Conservation (phyloP, 2,329 filamentous ascomycete species). For the Elsinoe ampelina region DNA sequence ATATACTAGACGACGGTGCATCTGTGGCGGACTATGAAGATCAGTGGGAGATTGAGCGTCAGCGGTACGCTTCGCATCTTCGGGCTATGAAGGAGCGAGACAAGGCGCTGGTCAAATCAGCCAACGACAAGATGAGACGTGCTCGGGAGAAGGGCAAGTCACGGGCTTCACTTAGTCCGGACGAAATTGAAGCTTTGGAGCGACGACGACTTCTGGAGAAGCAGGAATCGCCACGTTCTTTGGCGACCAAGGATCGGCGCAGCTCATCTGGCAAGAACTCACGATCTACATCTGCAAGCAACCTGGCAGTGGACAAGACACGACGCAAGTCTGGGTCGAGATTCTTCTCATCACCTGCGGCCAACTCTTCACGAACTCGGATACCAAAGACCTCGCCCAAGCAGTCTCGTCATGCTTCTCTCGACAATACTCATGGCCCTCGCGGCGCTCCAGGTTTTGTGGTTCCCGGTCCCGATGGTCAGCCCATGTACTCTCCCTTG, state of each 20-base stretch:
- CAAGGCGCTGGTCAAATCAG: conserved; percentile 65
- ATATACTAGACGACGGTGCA: conserved; percentile 38
- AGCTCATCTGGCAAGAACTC: conserved; percentile 23
- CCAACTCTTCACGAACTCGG: conserved; percentile 28
- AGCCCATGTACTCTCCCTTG: conserved; percentile 34
- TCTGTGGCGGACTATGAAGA: conserved; percentile 42
- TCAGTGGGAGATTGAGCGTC: conserved; percentile 27
- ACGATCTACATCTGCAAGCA: conserved; percentile 29
- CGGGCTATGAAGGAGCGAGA: conserved; percentile 56
- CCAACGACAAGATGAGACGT: conserved; percentile 68
- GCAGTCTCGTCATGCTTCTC: conserved; percentile 18
- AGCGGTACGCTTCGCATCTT: conserved; percentile 37
- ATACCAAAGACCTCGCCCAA: conserved; percentile 21
- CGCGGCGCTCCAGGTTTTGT: conserved; percentile 37
- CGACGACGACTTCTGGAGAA: conserved; percentile 33
- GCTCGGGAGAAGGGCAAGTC: conserved; percentile 66
- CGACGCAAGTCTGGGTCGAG: conserved; percentile 26
- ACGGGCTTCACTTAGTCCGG: conserved; percentile 69
- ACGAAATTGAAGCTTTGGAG: conserved; percentile 74
- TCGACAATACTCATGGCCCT: conserved; percentile 16
- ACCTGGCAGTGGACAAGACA: conserved; percentile 27
- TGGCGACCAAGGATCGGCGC: conserved; percentile 17
- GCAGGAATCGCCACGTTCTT: conserved; percentile 13
- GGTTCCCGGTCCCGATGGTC: conserved; percentile 40
- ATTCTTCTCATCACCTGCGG: conserved; percentile 22